phyloP scores from a whole-genome alignment of 164 flowering plant species.

The Saururus chinensis region DNA sequence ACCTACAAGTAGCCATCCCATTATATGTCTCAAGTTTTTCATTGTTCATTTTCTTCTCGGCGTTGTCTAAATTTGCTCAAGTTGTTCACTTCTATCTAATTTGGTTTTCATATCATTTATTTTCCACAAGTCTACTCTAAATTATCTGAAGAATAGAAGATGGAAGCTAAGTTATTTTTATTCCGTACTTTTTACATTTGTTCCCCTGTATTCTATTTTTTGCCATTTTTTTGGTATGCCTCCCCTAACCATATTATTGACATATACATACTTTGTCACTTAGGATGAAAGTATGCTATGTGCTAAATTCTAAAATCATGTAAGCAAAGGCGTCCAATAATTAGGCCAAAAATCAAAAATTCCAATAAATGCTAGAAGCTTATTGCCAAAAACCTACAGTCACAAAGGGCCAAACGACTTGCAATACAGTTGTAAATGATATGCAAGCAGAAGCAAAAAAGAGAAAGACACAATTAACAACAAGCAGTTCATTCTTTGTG shows the following conservation, averaged over 20 bases:
- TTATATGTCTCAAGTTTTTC: not conserved
- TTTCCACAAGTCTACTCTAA: conserved; percentile 43
- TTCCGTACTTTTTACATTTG: too few relatives aligned
- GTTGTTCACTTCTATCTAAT: not conserved
- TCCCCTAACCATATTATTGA: too few relatives aligned
- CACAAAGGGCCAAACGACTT: conserved; percentile 10
- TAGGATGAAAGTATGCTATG: conserved; percentile 53
- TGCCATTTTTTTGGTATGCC: too few relatives aligned
- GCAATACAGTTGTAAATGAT: conserved; percentile 12
- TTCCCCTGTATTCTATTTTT: too few relatives aligned
- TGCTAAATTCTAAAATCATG: conserved; percentile 62
- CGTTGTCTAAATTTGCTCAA: not conserved
- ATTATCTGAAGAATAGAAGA: conserved; percentile 41
- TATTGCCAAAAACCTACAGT: conserved; percentile 24
- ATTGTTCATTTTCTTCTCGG: not conserved
- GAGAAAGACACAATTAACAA: conserved; percentile 8
- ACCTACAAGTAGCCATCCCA: conserved; percentile 49
- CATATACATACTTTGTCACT: too few relatives aligned
- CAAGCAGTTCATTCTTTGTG: conserved; percentile 44
- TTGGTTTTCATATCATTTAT: not conserved
- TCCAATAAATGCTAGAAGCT: conserved; percentile 29
- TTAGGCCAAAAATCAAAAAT: conserved; percentile 63
- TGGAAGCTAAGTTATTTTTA: too few relatives aligned
- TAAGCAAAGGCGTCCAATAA: conserved; percentile 61
- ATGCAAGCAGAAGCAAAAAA: conserved; percentile 10